phyloP scores from a whole-genome alignment of 1,284 basidiomycete genomes.

The Cutaneotrichosporon cavernicola region DNA sequence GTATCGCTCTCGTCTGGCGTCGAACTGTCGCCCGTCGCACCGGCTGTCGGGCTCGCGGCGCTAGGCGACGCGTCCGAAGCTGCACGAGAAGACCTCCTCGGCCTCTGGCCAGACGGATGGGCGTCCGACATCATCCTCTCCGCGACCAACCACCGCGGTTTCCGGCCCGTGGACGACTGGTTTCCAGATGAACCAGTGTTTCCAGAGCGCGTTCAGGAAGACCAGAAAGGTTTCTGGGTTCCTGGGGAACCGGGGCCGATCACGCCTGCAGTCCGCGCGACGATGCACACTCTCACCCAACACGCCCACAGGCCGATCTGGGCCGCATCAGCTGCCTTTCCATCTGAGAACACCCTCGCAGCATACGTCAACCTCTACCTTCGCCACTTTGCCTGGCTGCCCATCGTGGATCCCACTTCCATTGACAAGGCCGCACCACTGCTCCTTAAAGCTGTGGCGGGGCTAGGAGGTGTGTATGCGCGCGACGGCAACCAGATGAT shows the following conservation, averaged over 20 bases:
- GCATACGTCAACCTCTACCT: constrained; percentile 30
- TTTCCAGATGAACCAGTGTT: neutral
- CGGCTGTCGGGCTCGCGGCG: constrained; percentile 1
- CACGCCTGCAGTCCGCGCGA: constrained; percentile 8
- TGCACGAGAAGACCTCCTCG: neutral
- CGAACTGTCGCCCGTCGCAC: constrained; percentile 1
- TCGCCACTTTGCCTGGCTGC: constrained; percentile 30
- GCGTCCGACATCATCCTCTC: constrained; percentile 16
- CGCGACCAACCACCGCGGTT: constrained; percentile 14
- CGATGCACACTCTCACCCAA: constrained; percentile 25
- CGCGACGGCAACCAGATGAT: constrained; percentile 23
- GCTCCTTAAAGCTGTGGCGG: constrained; percentile 28
- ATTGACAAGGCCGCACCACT: constrained; percentile 24
- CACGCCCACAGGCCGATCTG: constrained; percentile 28
- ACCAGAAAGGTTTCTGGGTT: too few relatives aligned
- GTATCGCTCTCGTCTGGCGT: neutral
- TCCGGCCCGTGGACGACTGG: constrained; percentile 4
- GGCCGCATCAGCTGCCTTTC: constrained; percentile 24
- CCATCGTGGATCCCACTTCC: constrained; percentile 20
- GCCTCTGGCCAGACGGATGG: constrained; percentile 10
- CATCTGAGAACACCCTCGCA: constrained; percentile 23
- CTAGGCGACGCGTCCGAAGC: constrained; percentile 1
- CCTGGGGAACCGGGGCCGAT: neutral
- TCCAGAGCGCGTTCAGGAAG: too few relatives aligned
- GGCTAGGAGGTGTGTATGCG: constrained; percentile 30